Evolutionary conservation across 192 early-diverging fungal species (phyloP).

Genomic region (Phlyctochytrium arcticum): DNA sequence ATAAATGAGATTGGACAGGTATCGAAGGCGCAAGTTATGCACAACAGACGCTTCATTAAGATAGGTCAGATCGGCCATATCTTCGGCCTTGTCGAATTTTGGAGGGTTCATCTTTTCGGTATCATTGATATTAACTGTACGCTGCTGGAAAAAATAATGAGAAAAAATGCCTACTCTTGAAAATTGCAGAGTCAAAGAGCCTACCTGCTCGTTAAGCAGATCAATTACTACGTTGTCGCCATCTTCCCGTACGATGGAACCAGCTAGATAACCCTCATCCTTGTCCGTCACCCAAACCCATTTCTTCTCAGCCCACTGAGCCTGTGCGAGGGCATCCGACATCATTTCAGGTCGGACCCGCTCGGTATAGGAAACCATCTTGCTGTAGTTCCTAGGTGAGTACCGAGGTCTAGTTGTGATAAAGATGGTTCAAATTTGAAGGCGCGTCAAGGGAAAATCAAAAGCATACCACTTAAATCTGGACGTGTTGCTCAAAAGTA

Average conservation of each 20-base stretch:
- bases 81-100: conserved; percentile 97
- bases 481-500: no score
- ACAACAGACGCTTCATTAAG: conserved; percentile 97
- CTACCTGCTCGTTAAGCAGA: conserved; percentile 73
- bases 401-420: no score
- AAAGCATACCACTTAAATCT: no score
- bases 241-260: conserved; percentile 71
- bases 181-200: background rate
- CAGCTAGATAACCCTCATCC: conserved; percentile 84
- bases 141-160: conserved; percentile 51
- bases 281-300: conserved; percentile 97
- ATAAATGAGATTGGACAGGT: conserved; percentile 88
- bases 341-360: background rate
- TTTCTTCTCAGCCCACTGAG: conserved; percentile 75
- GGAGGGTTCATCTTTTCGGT: conserved; percentile 98
- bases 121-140: conserved; percentile 69
- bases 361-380: background rate
- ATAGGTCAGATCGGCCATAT: conserved; percentile 97
- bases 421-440: no score
- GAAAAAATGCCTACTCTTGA: no score
- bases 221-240: conserved; percentile 71
- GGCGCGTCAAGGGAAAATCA: no score
- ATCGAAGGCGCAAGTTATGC: conserved; percentile 93
- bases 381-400: no score
- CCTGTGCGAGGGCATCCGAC: conserved; percentile 19